Percentiles rank a stretch among this genome's conserved stretches.
Conservation (phyloP, 2,329 filamentous ascomycete genomes). For the Phyllosticta paracitricarpa region DNA sequence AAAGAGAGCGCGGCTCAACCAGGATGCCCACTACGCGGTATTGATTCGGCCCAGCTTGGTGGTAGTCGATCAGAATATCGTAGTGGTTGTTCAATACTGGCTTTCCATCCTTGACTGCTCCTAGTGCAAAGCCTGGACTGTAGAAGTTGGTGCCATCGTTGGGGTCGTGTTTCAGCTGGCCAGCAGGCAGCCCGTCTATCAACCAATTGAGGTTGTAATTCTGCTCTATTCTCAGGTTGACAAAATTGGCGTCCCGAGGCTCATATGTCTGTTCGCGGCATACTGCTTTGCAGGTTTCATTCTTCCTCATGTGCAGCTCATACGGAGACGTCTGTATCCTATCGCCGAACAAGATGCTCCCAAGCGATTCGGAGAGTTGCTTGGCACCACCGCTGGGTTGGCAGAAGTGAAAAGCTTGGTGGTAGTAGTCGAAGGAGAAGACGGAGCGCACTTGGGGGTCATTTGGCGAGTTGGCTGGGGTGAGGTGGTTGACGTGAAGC, state of each 20-base stretch:
- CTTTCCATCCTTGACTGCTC: slow-evolving; percentile 35
- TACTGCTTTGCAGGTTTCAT: slow-evolving; percentile 77
- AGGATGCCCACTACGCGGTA: slow-evolving; percentile 86
- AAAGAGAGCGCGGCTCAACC: slow-evolving; percentile 69
- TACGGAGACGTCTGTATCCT: slow-evolving; percentile 96
- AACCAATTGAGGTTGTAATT: slow-evolving; percentile 94
- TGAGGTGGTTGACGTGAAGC: slow-evolving; percentile 86
- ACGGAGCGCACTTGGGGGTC: slow-evolving; percentile 84
- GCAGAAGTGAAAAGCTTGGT: slow-evolving; percentile 81
- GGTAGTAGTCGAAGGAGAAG: slow-evolving; percentile 94
- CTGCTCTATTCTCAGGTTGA: slow-evolving; percentile 71
- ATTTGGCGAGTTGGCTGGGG: slow-evolving; percentile 65
- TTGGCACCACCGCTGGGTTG: slow-evolving; percentile 64
- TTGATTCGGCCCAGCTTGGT: slow-evolving; percentile 62
- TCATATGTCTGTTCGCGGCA: slow-evolving; percentile 61
- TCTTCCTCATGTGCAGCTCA: slow-evolving; percentile 72
- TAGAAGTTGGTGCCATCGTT: slow-evolving; percentile 73
- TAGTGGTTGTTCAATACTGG: slow-evolving; percentile 85
- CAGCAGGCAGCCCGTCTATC: slow-evolving; percentile 86
- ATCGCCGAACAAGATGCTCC: slow-evolving; percentile 95
- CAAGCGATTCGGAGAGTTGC: slow-evolving; percentile 77
- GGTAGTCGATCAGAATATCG: slow-evolving; percentile 87
- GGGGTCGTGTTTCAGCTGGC: slow-evolving; percentile 69
- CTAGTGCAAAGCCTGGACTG: slow-evolving; percentile 81
- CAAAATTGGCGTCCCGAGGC: slow-evolving; percentile 59